phyloP scores from a whole-genome alignment of 495 filamentous ascomycete species.

The Jackrogersella multiformis region DNA sequence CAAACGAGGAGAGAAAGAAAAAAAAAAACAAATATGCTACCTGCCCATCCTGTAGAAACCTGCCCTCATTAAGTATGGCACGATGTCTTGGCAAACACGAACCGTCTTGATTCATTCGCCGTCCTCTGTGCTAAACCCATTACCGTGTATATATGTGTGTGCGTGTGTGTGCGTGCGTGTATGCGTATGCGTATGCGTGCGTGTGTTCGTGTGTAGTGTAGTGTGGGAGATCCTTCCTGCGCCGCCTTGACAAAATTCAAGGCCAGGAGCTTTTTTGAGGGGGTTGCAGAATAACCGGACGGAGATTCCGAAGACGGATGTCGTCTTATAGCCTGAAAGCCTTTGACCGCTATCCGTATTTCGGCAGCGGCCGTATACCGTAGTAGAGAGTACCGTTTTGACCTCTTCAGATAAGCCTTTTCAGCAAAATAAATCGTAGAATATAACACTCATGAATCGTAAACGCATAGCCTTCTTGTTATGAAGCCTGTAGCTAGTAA shows the following conservation, averaged over 20 bases:
- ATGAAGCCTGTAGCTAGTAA: constrained; percentile 28
- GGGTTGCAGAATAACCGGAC: constrained; percentile 36
- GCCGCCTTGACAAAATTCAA: constrained; percentile 13
- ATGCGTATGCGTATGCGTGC: not conserved
- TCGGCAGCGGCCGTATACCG: constrained; percentile 37
- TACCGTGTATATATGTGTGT: constrained; percentile 10
- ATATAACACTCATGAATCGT: constrained; percentile 41
- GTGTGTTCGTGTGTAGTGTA: not conserved
- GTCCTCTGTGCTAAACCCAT: constrained; percentile 25
- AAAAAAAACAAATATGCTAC: constrained; percentile 34
- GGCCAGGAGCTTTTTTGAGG: constrained; percentile 25
- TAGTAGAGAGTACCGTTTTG: constrained; percentile 45
- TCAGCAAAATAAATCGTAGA: constrained; percentile 28
- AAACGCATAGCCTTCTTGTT: constrained; percentile 35
- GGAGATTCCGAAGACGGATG: constrained; percentile 28
- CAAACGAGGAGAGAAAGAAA: constrained; percentile 10
- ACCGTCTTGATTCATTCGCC: constrained; percentile 17
- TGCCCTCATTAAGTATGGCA: constrained; percentile 24
- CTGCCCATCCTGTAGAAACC: constrained; percentile 34
- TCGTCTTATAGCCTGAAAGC: constrained; percentile 41
- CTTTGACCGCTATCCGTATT: constrained; percentile 35
- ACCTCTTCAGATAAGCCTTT: constrained; percentile 41
- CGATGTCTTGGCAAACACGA: constrained; percentile 31
- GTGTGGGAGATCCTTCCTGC: constrained; percentile 10
- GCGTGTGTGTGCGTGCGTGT: constrained; percentile 2